Base-by-base conservation (phyloP, 495 filamentous ascomycete genomes). In the Pyrenopolyporus hunteri region DNA sequence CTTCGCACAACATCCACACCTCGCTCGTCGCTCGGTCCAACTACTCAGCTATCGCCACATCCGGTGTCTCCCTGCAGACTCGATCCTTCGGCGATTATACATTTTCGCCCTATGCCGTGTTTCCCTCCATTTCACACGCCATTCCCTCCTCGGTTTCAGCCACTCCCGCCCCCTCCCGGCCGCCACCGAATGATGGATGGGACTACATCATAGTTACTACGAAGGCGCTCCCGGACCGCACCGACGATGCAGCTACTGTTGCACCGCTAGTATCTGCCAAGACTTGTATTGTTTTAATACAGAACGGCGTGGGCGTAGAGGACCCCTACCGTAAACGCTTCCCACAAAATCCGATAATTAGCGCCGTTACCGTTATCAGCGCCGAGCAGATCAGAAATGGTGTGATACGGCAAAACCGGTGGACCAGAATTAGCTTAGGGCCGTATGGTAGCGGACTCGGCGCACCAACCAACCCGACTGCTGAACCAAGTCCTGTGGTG, bases 301-400 rank as follows among this genome's bases (percentile, higher is more conserved):
- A 90, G 57, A 90, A 90, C 70, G 87, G 87, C 20, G 80, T 90
- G 7, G 87, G 87, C 20, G 85, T 89, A 20, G 87, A 90, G 55
- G 80, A 80, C 8, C 78, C 85, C 0, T 87, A 87, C 70, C 78
- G 83, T 25, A 70, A 69, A 39, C 73, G 78, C 6, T 89, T 85
- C 51, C 83, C 85, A 0, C 6, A 58, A 7, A 78, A 69, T 7
- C 78, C 82, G 0, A 84, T 89, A 46, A 67, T 89, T 19, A 86
- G 80, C 29, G 86, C 81, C 46, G 86, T 89, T 33, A 85, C 83
- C 8, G 75, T 84, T 62, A 70, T 84, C 36, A 79, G 76, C 35
- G 81, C 79, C 25, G 82, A 78, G 58, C 82, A 85, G 63, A 73
- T 72, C 20, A 61, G 66, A 22, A 75, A 74, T 22, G 83, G 83